Evolutionary conservation across 345 rosid species (phyloP).

Genomic region (Eucalyptus curtisii): DNA sequence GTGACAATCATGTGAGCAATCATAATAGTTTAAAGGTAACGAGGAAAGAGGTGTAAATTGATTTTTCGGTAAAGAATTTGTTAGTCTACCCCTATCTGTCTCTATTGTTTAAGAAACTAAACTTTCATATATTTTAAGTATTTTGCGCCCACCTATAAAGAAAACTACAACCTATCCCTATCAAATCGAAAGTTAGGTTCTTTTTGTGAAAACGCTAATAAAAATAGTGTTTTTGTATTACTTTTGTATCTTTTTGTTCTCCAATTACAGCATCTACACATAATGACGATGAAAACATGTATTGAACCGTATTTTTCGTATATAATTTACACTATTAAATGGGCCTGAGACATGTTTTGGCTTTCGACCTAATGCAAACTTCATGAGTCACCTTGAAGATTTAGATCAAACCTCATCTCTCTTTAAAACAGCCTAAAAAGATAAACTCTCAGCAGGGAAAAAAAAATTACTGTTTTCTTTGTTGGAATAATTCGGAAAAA

Average conservation of each 20-base stretch:
- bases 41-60: neutral
- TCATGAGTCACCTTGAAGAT: neutral
- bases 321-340: neutral
- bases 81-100: neutral
- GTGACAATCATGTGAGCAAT: accelerated
- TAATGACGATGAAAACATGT: neutral
- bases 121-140: neutral
- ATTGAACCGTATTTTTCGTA: neutral
- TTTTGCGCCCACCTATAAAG: neutral
- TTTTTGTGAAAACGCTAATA: neutral
- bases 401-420: neutral
- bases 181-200: neutral
- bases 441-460: neutral
- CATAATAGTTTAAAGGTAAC: neutral
- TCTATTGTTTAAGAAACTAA: neutral
- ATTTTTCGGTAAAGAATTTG: neutral
- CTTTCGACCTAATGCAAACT: neutral
- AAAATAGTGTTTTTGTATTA: neutral
- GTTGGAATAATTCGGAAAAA: neutral
- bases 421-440: neutral
- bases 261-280: neutral
- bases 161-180: neutral
- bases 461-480: neutral
- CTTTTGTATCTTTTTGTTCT: neutral
- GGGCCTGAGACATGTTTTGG: neutral